phyloP scores from a whole-genome alignment of 164 flowering plant genomes.

The Brasenia schreberi region DNA sequence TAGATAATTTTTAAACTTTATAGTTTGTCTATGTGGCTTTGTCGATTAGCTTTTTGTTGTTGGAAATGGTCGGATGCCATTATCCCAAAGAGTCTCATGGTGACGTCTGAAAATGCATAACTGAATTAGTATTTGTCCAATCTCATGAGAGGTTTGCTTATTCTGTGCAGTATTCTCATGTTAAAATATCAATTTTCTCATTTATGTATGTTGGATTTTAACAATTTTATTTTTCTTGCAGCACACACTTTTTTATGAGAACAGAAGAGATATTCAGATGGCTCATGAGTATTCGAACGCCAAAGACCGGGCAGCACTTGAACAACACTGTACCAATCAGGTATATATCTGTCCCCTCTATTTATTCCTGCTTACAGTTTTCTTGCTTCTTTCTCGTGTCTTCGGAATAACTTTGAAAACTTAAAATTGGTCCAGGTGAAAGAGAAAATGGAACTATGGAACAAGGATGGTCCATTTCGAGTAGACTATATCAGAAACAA shows the following conservation, averaged over 20 bases:
- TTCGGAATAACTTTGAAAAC: not conserved
- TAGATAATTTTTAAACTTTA: no score
- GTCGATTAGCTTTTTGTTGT: no score
- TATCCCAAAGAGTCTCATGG: no score
- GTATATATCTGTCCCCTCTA: conserved; percentile 13
- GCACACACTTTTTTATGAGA: conserved; percentile 46
- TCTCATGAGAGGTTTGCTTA: no score
- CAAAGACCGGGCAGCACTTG: conserved; percentile 43
- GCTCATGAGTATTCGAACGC: conserved; percentile 33
- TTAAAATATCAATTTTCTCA: no score
- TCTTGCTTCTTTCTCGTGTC: not conserved
- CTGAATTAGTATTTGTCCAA: no score
- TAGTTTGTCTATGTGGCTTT: no score
- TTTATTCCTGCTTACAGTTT: not conserved
- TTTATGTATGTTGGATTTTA: no score
- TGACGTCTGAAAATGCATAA: no score
- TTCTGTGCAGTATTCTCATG: no score
- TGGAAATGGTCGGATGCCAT: no score
- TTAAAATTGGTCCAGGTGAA: conserved; percentile 34
- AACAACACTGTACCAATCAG: conserved; percentile 40
- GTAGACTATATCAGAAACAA: conserved; percentile 53
- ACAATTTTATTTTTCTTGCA: conserved; percentile 18
- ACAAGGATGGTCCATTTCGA: conserved; percentile 55
- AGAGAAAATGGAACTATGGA: conserved; percentile 56
- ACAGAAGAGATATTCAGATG: conserved; percentile 34